Base-by-base conservation (phyloP, 345 rosid species). In the Rhodomyrtus tomentosa region DNA sequence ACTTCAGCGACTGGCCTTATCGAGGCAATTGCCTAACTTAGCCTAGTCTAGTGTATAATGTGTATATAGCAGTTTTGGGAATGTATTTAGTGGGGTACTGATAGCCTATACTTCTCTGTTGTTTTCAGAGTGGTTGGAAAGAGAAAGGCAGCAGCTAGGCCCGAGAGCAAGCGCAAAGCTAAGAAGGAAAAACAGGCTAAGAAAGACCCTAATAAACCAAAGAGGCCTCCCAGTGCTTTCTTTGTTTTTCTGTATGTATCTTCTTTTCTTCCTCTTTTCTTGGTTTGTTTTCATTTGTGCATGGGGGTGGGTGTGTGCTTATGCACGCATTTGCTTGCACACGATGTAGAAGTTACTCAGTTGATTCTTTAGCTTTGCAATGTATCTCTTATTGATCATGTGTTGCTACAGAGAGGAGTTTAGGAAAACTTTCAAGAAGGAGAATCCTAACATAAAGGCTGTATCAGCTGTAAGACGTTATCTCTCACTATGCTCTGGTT, bases 191-290 rank as follows among this genome's bases (percentile, higher is more conserved):
- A 85, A 56, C 40, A 80, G 55, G 91, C 89, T 8, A 90, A 92
- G 89, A 93, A 94, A 86, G 95, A 92, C 68, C 97, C 93, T 0
- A 90, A 93, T 88, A 94, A 93, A 89, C 94, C 95, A 12, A 94
- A 94, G 91, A 92, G 95, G 85, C 94, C 95, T 76, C 88, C 95
- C 21, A 93, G 93, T 90, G 95, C 97, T 80, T 94, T 94, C 90
- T 94, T 94, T 85, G 94, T 94, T 40, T 94, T 94, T 87, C 91
- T 94, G 97, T 93, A 88, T 80, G 92, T 55, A 29, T 74, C 80
- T 42, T 25, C 12, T 82, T 68, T 21, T 36, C 8, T 22, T 56
- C 59, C 74, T 56, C 49, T 36, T 81, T 68, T 82, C 36, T 80
- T 16, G 54, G 38, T 27, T n/a, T 81, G 58, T 51, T 51, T 29